phyloP scores from a whole-genome alignment of 2,329 filamentous ascomycete genomes.

The Fusarium sp. region DNA sequence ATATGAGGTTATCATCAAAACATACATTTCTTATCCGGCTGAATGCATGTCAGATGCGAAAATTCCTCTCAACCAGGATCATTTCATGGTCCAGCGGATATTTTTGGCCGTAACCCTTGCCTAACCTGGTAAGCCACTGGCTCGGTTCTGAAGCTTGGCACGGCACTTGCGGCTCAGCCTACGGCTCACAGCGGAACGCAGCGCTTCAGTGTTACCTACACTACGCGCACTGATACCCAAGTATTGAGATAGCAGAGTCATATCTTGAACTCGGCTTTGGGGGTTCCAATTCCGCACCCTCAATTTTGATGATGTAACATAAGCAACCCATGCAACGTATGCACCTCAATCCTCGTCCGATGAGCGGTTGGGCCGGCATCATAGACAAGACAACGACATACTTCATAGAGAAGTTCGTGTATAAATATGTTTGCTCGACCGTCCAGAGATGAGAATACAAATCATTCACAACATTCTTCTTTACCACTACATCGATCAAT shows the following conservation, averaged over 20 bases:
- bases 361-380: neutral
- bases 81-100: neutral
- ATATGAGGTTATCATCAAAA: too few relatives aligned
- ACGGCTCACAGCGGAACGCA: neutral
- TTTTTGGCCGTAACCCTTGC: neutral
- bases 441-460: neutral
- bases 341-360: neutral
- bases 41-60: neutral
- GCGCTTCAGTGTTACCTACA: neutral
- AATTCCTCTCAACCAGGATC: too few relatives aligned
- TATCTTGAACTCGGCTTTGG: neutral
- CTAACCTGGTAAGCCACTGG: neutral
- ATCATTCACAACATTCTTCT: neutral
- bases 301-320: neutral
- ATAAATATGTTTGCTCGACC: neutral
- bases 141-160: neutral
- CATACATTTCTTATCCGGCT: neutral
- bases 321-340: neutral
- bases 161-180: neutral
- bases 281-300: neutral
- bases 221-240: neutral
- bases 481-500: neutral
- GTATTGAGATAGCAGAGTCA: rapidly evolving
- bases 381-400: neutral
- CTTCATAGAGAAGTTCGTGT: neutral